phyloP scores from a whole-genome alignment of 1,284 basidiomycete genomes.

The Blastosporella zonata region DNA sequence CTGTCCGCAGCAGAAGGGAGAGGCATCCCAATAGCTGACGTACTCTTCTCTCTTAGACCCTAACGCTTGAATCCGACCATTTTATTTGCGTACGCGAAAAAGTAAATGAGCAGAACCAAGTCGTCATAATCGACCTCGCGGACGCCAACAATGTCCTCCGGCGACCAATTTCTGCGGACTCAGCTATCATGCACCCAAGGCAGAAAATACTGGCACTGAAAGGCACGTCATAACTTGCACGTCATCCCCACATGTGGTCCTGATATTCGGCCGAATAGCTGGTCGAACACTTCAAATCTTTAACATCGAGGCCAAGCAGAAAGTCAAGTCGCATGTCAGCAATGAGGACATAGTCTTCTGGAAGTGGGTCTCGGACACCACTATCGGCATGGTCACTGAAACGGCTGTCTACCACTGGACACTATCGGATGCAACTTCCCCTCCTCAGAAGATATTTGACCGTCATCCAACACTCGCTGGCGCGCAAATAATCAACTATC shows the following conservation, averaged over 20 bases:
- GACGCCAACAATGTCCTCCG: slow-evolving; percentile 96
- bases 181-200: slow-evolving; percentile 97
- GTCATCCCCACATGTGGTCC: neutral
- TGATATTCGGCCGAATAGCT: slow-evolving; percentile 46
- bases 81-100: slow-evolving; percentile 95
- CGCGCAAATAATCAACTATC: slow-evolving; percentile 99
- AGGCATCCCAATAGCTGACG: slow-evolving; percentile 2
- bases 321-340: slow-evolving; percentile 95
- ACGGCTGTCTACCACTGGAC: slow-evolving; percentile 95
- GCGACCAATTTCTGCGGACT: slow-evolving; percentile 95
- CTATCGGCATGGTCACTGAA: slow-evolving; percentile 95
- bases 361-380: slow-evolving; percentile 95
- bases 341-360: slow-evolving; percentile 97
- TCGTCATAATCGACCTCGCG: slow-evolving; percentile 94
- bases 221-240: slow-evolving; percentile 49
- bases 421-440: slow-evolving; percentile 67
- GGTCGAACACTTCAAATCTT: slow-evolving; percentile 96
- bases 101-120: slow-evolving; percentile 89
- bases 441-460: slow-evolving; percentile 93
- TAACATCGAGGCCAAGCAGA: slow-evolving; percentile 96
- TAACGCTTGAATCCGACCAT: slow-evolving; percentile 96
- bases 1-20: slow-evolving; percentile 18
- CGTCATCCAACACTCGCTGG: slow-evolving; percentile 93
- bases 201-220: slow-evolving; percentile 98
- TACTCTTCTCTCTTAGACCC: slow-evolving; percentile 46